Evolutionary conservation across 2,329 filamentous ascomycete species (phyloP), one percentile per base, ranked within the genome.

Genomic region (Aspergillus caelatus): DNA sequence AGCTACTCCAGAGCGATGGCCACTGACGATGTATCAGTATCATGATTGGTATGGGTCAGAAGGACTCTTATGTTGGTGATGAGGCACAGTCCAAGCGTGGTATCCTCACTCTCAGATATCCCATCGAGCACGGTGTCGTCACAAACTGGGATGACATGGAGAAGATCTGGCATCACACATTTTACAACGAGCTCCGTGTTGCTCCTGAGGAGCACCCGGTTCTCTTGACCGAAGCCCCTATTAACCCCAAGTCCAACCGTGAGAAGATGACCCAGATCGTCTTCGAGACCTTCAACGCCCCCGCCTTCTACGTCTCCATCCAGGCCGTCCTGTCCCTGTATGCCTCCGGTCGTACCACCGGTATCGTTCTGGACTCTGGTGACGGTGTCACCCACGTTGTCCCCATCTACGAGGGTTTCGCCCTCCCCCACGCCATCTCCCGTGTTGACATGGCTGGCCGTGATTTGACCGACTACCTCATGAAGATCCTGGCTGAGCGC

Each of bases 131-230:
- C 90, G 95, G 95, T 95, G 95, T 99, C 78, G 95, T 99, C 81
- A 99, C 95, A 86, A 98, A 98, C 92, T 99, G 95, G 95, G 95
- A 99, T 83, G 95, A 98, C 84, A 98, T 98, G 95, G 95, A 98
- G 89, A 98, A 98, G 91, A 98, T 99, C 78, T 99, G 95, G 95
- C 95, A 99, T 85, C 95, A 99, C 92, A 98, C 95, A 81, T 99
- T 99, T 89, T 99, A 98, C 92, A 99, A 99, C 87, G 95, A 99
- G 89, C 89, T 99, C 80, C 94, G 95, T 94, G 95, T 99, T 72
- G 95, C 95, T 77, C 95, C 95, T 77, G 95, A 99, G 89, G 95
- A 99, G 91, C 95, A 99, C 90, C 95, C 95, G 77, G 94, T 98
- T 81, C 90, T 99, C 81, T 89, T 99, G 83, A 99, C 95, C 76